Evolutionary conservation across 2,329 filamentous ascomycete genomes (phyloP).

Genomic region (Cyphellophora europaea): DNA sequence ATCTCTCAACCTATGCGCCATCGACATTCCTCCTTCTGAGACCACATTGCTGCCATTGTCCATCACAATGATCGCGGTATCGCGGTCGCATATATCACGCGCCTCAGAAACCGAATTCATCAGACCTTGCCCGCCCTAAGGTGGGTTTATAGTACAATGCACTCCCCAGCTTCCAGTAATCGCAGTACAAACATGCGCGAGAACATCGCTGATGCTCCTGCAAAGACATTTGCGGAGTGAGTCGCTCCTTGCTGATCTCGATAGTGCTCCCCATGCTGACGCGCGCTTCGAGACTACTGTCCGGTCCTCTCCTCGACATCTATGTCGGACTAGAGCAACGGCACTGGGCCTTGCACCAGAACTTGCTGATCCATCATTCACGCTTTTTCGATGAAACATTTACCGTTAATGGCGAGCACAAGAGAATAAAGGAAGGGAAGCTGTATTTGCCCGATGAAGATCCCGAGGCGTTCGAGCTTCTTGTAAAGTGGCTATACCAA

Average conservation of each 20-base stretch:
- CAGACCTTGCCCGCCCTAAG: no score
- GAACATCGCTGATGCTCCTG: constrained; percentile 37
- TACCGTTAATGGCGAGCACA: constrained; percentile 25
- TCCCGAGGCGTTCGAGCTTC: constrained; percentile 42
- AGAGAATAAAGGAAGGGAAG: constrained; percentile 22
- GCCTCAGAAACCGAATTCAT: no score
- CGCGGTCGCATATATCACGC: no score
- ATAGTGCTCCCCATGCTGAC: constrained; percentile 10
- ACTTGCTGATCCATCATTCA: constrained; percentile 45
- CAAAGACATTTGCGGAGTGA: constrained; percentile 44
- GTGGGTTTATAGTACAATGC: no score
- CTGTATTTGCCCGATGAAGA: constrained; percentile 41
- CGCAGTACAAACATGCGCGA: constrained; percentile 17
- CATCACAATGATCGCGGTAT: no score
- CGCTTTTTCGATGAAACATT: constrained; percentile 31
- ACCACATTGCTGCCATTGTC: no score
- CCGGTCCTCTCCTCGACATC: constrained; percentile 42
- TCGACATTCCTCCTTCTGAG: no score
- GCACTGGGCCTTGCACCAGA: constrained; percentile 44
- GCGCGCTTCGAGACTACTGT: constrained; percentile 36
- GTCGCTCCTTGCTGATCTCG: constrained; percentile 18
- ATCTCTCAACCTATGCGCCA: no score
- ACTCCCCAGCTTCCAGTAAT: no score
- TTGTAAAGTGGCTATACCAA: constrained; percentile 50
- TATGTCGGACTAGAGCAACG: constrained; percentile 38